These are phyloP conservation scores for Russula emetica DNA, from an alignment of 768 basidiomycete species.

Conservation along the genomic window DNA sequence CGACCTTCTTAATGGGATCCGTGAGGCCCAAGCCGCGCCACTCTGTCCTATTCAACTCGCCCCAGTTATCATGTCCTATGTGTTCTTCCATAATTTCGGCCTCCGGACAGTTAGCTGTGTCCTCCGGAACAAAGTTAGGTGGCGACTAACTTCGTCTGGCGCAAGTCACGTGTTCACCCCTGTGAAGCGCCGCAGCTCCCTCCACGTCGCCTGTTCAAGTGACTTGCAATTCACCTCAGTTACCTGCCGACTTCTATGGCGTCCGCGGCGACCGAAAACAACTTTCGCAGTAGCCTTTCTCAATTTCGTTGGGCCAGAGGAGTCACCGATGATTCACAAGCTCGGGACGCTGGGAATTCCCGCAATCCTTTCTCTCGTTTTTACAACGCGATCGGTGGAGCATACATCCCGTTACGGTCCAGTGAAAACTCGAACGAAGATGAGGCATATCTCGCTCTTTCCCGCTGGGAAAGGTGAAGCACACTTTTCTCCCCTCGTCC, in stretches of 20 bases:
- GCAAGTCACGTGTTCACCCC: not conserved
- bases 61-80: slow-evolving; percentile 52
- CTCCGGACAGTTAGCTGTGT: not conserved
- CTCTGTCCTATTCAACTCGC: slow-evolving; percentile 47
- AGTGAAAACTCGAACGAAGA: slow-evolving; percentile 86
- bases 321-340: slow-evolving; percentile 63
- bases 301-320: slow-evolving; percentile 86
- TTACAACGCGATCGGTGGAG: slow-evolving; percentile 78
- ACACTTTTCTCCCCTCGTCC: slow-evolving; percentile 2
- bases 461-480: slow-evolving; percentile 85
- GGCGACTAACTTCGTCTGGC: no score
- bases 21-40: slow-evolving; percentile 80
- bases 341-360: slow-evolving; percentile 34
- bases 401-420: slow-evolving; percentile 84
- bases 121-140: not conserved
- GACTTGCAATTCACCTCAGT: no score
- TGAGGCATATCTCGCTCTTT: slow-evolving; percentile 89
- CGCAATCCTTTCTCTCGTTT: slow-evolving; percentile 76
- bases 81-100: slow-evolving; percentile 1
- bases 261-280: slow-evolving; percentile 46
- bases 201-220: no score
- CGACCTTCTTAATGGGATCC: slow-evolving; percentile 85
- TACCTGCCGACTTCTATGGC: slow-evolving; percentile 13
- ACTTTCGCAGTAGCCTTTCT: slow-evolving; percentile 68
- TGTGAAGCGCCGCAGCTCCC: not conserved